phyloP scores from a whole-genome alignment of 139 green algal genomes.

The Picochlorum sp. region DNA sequence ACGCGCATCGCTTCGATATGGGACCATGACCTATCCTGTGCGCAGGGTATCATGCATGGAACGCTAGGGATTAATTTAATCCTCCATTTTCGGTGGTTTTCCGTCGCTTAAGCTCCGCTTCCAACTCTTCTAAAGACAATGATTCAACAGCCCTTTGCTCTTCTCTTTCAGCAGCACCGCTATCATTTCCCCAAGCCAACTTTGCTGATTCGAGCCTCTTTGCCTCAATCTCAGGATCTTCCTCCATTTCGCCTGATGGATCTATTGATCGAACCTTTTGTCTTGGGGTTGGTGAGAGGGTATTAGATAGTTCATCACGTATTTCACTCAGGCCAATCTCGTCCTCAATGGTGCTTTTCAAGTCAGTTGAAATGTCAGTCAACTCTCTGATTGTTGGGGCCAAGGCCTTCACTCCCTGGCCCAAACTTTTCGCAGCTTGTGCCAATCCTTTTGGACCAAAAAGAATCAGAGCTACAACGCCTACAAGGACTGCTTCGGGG shows the following conservation, averaged over 20 bases:
- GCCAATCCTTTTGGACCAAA: conserved; percentile 97
- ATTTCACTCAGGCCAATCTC: conserved; percentile 95
- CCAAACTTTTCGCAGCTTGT: conserved; percentile 84
- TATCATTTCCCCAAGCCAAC: conserved; percentile 59
- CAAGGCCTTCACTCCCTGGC: conserved; percentile 71
- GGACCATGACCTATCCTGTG: no score
- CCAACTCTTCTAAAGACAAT: conserved; percentile 6
- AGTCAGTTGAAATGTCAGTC: conserved; percentile 70
- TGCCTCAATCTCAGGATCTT: conserved; percentile 70
- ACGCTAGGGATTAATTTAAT: neutral
- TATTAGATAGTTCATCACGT: conserved; percentile 38
- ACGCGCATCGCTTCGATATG: no score
- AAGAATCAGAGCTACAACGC: conserved; percentile 92
- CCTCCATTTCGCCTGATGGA: neutral
- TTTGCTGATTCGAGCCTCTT: conserved; percentile 63
- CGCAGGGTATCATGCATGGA: neutral
- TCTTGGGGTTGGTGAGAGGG: neutral
- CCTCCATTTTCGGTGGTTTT: conserved; percentile 3
- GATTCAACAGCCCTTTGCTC: neutral
- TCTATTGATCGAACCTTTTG: neutral
- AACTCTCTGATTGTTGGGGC: conserved; percentile 94
- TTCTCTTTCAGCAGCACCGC: neutral
- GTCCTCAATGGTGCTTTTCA: conserved; percentile 82
- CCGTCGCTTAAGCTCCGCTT: conserved; percentile 4
- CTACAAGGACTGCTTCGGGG: conserved; percentile 92